A percentile compares a stretch with the other conserved stretches of the same genome.
Conservation (phyloP, 352 stramenopile species). For the Pythium guiyangense region DNA sequence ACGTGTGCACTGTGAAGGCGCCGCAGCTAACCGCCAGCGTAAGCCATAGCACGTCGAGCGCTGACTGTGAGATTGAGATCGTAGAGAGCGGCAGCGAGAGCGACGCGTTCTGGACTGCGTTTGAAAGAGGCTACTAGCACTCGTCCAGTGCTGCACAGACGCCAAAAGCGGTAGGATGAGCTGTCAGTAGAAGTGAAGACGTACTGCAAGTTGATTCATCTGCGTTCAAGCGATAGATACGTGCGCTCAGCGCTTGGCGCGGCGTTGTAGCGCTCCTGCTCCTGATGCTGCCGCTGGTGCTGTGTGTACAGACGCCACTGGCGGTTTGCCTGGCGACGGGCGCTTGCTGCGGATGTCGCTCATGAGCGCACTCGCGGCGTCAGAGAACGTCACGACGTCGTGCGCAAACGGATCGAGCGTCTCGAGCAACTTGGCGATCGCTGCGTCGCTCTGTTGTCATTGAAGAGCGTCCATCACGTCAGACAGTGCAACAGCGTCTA, state of each 20-base stretch:
- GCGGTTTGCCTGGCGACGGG: slow-evolving; percentile 14
- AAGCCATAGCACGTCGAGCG: background rate
- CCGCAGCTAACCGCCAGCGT: background rate
- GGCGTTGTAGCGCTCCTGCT: background rate
- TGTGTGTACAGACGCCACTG: background rate
- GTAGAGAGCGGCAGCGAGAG: slow-evolving; percentile 38
- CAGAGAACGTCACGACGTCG: slow-evolving; percentile 76
- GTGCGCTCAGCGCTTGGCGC: background rate
- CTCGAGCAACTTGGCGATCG: slow-evolving; percentile 39
- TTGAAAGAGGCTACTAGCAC: slow-evolving; percentile 54
- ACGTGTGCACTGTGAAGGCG: background rate
- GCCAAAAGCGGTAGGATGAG: background rate
- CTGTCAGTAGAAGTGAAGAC: too few species aligned
- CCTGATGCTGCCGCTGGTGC: background rate
- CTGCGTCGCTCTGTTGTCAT: slow-evolving; percentile 26
- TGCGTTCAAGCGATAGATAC: background rate
- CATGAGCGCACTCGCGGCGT: slow-evolving; percentile 36
- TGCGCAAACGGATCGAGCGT: slow-evolving; percentile 59
- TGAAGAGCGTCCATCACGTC: background rate
- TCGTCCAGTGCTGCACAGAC: too few species aligned
- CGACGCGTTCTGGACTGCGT: slow-evolving; percentile 50
- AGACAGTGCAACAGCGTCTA: too few species aligned
- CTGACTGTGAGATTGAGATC: slow-evolving; percentile 6
- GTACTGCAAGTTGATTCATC: too few species aligned
- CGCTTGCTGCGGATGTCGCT: slow-evolving; percentile 25